These are phyloP conservation scores for Oenanthe javanica DNA, from an alignment of 140 eudicot genomes.

Conservation along the genomic window DNA sequence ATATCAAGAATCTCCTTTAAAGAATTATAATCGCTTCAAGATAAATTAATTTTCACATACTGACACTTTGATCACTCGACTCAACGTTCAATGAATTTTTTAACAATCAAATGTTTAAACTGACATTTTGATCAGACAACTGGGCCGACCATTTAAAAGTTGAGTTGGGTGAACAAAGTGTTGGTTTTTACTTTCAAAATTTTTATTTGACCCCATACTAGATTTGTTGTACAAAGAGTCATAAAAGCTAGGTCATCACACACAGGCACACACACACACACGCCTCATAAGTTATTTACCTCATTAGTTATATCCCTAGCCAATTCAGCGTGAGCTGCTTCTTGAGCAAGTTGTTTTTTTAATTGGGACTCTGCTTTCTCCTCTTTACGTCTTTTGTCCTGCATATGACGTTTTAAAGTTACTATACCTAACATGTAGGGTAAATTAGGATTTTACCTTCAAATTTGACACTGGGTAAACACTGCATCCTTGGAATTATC, in stretches of 20 bases:
- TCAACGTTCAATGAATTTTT: background rate
- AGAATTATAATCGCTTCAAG: background rate
- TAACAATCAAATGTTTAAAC: background rate
- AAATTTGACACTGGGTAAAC: background rate
- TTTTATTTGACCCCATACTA: too few species aligned
- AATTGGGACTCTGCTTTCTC: slow-evolving; percentile 78
- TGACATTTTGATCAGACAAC: background rate
- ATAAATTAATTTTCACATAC: background rate
- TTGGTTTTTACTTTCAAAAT: too few species aligned
- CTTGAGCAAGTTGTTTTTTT: slow-evolving; percentile 64
- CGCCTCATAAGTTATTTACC: slow-evolving; percentile 30
- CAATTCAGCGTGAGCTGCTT: slow-evolving; percentile 65
- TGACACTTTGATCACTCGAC: background rate
- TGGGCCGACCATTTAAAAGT: background rate
- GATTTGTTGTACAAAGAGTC: too few species aligned
- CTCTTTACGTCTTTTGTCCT: slow-evolving; percentile 76
- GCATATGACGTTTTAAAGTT: slow-evolving; percentile 9
- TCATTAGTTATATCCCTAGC: slow-evolving; percentile 71
- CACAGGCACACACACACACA: too few species aligned
- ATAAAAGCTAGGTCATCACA: too few species aligned
- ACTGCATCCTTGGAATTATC: background rate
- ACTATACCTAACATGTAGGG: background rate
- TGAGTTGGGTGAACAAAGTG: too few species aligned
- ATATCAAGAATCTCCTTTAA: background rate
- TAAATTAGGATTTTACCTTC: background rate